Conservation (phyloP, 2,329 filamentous ascomycete genomes). For the Pyricularia grisea region DNA sequence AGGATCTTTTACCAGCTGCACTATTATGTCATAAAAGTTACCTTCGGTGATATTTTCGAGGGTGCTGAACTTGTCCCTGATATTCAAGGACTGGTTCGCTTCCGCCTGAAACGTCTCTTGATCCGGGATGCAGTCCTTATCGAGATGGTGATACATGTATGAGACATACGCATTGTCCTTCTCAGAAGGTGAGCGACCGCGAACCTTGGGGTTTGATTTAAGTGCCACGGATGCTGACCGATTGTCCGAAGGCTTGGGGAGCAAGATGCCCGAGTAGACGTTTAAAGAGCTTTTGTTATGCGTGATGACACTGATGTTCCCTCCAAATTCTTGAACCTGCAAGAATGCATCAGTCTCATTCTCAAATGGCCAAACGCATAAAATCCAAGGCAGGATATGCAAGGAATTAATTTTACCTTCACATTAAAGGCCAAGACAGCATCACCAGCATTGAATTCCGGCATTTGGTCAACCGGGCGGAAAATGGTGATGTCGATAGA, state of each 20-base stretch:
- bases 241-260: conserved; percentile 28
- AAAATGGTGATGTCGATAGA: conserved; percentile 52
- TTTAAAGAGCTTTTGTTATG: conserved; percentile 30
- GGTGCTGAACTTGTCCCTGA: conserved; percentile 49
- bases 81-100: conserved; percentile 27
- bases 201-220: conserved; percentile 7
- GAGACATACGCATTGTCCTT: conserved; percentile 36
- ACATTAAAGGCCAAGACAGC: conserved; percentile 38
- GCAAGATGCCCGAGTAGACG: conserved; percentile 29
- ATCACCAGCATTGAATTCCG: conserved; percentile 42
- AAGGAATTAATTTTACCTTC: conserved; percentile 28
- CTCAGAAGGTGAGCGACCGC: conserved; percentile 11
- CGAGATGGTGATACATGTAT: conserved; percentile 32
- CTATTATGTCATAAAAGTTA: conserved; percentile 60
- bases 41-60: conserved; percentile 51
- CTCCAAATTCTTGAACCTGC: conserved; percentile 31
- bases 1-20: conserved; percentile 53
- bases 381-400: conserved; percentile 34
- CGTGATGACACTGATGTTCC: conserved; percentile 33
- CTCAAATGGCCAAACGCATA: not conserved
- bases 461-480: conserved; percentile 37
- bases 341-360: conserved; percentile 3
- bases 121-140: conserved; percentile 33
- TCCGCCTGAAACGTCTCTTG: conserved; percentile 30
- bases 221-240: conserved; percentile 24